These are phyloP conservation scores for Salix koriyanagi DNA, from an alignment of 345 rosid genomes.

Conservation along the genomic window DNA sequence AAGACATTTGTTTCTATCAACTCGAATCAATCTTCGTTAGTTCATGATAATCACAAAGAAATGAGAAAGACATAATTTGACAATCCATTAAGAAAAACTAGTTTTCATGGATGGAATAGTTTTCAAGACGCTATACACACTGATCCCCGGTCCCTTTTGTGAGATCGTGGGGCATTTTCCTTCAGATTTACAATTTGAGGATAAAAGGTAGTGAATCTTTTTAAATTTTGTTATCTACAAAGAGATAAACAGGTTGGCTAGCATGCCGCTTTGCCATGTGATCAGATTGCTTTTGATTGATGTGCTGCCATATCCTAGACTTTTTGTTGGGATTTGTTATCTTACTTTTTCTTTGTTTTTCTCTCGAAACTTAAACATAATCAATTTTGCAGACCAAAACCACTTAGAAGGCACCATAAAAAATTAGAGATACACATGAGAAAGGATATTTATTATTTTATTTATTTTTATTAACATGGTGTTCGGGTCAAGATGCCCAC, in stretches of 20 bases:
- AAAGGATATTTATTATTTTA: too few relatives aligned
- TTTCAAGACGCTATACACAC: not conserved
- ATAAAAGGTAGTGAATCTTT: not conserved
- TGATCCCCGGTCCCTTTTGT: not conserved
- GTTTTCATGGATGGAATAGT: not conserved
- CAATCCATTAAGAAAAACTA: not conserved
- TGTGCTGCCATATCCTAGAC: not conserved
- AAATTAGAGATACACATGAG: too few relatives aligned
- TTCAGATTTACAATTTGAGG: not conserved
- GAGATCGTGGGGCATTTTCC: not conserved
- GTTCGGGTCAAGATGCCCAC: fast-evolving
- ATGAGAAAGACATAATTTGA: not conserved
- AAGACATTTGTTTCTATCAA: not conserved
- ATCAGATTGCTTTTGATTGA: not conserved
- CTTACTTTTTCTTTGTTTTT: not conserved
- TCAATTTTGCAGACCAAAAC: not conserved
- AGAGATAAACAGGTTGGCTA: not conserved
- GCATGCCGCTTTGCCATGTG: not conserved
- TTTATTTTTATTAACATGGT: too few relatives aligned
- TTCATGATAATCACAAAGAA: not conserved
- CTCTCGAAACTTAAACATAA: not conserved
- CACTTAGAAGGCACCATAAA: not conserved
- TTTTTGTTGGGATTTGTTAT: not conserved
- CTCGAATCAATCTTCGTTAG: not conserved
- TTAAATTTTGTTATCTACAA: not conserved